Evolutionary conservation across 2,329 filamentous ascomycete species (phyloP), one percentile per base, ranked within the genome.

Genomic region (Botrytis galanthina): DNA sequence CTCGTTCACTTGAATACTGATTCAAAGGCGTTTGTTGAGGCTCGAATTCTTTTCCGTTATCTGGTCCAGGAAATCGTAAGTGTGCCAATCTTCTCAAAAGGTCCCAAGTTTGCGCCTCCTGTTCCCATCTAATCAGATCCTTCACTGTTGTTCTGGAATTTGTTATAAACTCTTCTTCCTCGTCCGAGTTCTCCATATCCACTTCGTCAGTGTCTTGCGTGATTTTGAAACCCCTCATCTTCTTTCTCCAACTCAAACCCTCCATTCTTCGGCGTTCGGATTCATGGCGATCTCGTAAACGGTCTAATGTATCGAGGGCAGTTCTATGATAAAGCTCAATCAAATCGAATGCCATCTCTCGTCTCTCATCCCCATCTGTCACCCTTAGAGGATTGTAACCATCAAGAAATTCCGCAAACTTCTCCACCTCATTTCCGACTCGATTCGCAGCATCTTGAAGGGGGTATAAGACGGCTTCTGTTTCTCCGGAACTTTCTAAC

Each of bases 31-130:
- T 70, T 14, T 48, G 70, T 44, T 16, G 77, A 70, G 66, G 70
- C 57, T 76, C 76, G 70, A 72, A 75, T 71, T 73, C 77, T 62
- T 75, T 75, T 63, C 74, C 76, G 39, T 69, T 77, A 48, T 75
- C 75, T 81, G 83, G 51, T 79, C 76, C 81, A 80, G 77, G 81
- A 80, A 93, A 91, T 78, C 93, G 88, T 76, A 93, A 82, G 18
- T 91, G 90, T 70, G 97, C 87, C 51, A 82, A 75, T 51, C 79
- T 78, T 67, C 90, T 88, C 74, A 98, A 84, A 42, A 98, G 86
- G 80, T 97, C 91, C 96, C 96, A 99, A 0, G 94, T 96, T 78
- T 97, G 93, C 59, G 91, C 89, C 82, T 99, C 96, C 76, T 92
- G 87, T 82, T 97, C 90, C 86, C 94, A 92, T 73, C 89, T 87